Percentiles rank a stretch among this genome's conserved stretches.
phyloP scores from a whole-genome alignment of 176 grass and related monocot species.

The Lolium multiflorum region DNA sequence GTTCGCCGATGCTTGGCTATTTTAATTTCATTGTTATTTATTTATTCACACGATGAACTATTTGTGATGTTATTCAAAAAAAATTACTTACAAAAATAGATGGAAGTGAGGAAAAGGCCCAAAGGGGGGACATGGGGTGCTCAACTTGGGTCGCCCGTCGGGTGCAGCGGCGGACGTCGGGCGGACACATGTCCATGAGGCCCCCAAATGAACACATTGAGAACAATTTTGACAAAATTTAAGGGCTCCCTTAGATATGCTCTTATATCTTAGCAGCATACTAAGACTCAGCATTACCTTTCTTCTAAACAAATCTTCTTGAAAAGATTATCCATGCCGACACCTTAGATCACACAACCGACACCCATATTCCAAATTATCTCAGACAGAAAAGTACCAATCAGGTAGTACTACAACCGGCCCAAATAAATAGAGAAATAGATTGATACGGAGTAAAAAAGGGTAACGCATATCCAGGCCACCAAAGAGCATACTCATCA shows the following conservation, averaged over 20 bases:
- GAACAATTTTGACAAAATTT: no score
- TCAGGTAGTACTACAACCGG: constrained; percentile 14
- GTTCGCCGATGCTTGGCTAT: no score
- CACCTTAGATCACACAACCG: constrained; percentile 34
- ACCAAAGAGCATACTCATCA: constrained; percentile 10
- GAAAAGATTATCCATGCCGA: constrained; percentile 28
- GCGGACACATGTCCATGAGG: no score
- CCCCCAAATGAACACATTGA: no score
- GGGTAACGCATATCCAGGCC: background rate
- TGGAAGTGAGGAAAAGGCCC: no score
- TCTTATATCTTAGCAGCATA: constrained; percentile 10
- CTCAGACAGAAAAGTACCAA: constrained; percentile 25
- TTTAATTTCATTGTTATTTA: no score
- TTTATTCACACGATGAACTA: no score
- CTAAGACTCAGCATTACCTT: background rate
- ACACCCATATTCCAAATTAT: constrained; percentile 34
- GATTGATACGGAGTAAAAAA: background rate
- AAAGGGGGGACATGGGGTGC: no score
- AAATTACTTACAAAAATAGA: no score
- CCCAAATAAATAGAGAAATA: background rate
- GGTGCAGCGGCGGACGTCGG: no score
- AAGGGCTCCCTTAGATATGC: background rate
- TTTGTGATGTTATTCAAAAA: no score
- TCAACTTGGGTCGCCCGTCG: no score
- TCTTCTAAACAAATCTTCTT: background rate